Evolutionary conservation across 495 filamentous ascomycete species (phyloP).

Genomic region (Monascus purpureus): DNA sequence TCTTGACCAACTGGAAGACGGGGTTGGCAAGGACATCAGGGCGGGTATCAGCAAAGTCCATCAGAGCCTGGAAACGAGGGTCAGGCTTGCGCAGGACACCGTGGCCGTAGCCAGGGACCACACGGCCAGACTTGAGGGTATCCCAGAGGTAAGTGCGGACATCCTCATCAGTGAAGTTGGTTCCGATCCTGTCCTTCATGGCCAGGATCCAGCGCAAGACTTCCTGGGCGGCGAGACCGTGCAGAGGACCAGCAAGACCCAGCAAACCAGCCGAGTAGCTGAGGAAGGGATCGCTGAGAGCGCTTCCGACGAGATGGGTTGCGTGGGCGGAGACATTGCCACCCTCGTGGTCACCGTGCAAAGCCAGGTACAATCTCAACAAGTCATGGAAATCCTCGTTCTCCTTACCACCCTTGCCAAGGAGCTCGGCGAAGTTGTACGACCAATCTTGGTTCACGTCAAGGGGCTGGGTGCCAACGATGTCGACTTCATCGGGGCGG

Average conservation of each 20-base stretch:
- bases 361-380: slow-evolving; percentile 80
- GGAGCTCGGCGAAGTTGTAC: slow-evolving; percentile 94
- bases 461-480: slow-evolving; percentile 28
- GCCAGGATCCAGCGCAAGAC: slow-evolving; percentile 89
- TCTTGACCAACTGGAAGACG: slow-evolving; percentile 84
- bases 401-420: slow-evolving; percentile 75
- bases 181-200: slow-evolving; percentile 82
- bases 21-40: slow-evolving; percentile 77
- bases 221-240: slow-evolving; percentile 93
- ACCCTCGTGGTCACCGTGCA: slow-evolving; percentile 97
- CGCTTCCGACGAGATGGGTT: slow-evolving; percentile 95
- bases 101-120: slow-evolving; percentile 96
- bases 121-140: slow-evolving; percentile 84
- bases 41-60: slow-evolving; percentile 81
- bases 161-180: slow-evolving; percentile 59
- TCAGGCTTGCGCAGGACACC: slow-evolving; percentile 95
- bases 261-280: slow-evolving; percentile 93
- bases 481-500: slow-evolving; percentile 69
- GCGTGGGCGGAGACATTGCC: slow-evolving; percentile 95
- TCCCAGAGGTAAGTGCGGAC: slow-evolving; percentile 84
- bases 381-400: slow-evolving; percentile 93
- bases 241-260: slow-evolving; percentile 85
- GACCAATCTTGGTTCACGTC: slow-evolving; percentile 75
- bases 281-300: slow-evolving; percentile 87
- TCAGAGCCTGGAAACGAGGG: slow-evolving; percentile 87